Evolutionary conservation across 257 asterid genomes (phyloP).

Genomic region (Lycium ferocissimum): DNA sequence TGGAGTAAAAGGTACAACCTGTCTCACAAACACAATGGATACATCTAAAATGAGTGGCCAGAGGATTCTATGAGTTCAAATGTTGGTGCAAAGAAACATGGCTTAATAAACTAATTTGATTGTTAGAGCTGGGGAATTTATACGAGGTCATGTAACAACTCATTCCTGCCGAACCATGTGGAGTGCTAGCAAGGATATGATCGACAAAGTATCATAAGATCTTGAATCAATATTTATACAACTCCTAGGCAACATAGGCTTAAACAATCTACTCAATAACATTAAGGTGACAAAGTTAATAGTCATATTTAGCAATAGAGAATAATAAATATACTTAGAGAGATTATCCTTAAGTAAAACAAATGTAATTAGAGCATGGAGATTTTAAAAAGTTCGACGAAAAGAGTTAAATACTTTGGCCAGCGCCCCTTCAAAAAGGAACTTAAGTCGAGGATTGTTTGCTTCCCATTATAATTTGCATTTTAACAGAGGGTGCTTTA

Average conservation of each 20-base stretch:
- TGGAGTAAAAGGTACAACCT: slow-evolving; percentile 99
- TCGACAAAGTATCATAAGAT: slow-evolving; percentile 22
- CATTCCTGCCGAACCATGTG: not conserved
- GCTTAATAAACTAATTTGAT: slow-evolving; percentile 1
- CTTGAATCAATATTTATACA: not conserved
- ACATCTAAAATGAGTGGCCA: slow-evolving; percentile 21
- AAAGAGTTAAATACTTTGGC: not conserved
- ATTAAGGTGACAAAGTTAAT: slow-evolving; percentile 5
- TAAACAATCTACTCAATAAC: slow-evolving; percentile 1
- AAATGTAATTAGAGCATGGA: slow-evolving; percentile 15
- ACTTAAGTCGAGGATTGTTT: not conserved
- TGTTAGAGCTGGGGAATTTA: not conserved
- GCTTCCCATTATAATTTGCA: slow-evolving; percentile 7
- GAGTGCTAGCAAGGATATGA: not conserved
- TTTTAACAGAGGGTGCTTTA: slow-evolving; percentile 25
- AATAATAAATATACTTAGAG: not conserved
- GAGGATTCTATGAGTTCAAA: slow-evolving; percentile 29
- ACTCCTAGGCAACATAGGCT: slow-evolving; percentile 16
- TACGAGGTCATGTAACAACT: slow-evolving; percentile 9
- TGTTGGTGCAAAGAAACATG: not conserved
- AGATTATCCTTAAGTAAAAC: not conserved
- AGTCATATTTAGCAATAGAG: not conserved
- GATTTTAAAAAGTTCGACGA: not conserved
- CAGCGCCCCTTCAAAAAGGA: not conserved
- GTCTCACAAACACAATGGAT: slow-evolving; percentile 41